A percentile compares a stretch with the other conserved stretches of the same genome.
phyloP scores from a whole-genome alignment of 345 rosid species.

The Brassica nigra region DNA sequence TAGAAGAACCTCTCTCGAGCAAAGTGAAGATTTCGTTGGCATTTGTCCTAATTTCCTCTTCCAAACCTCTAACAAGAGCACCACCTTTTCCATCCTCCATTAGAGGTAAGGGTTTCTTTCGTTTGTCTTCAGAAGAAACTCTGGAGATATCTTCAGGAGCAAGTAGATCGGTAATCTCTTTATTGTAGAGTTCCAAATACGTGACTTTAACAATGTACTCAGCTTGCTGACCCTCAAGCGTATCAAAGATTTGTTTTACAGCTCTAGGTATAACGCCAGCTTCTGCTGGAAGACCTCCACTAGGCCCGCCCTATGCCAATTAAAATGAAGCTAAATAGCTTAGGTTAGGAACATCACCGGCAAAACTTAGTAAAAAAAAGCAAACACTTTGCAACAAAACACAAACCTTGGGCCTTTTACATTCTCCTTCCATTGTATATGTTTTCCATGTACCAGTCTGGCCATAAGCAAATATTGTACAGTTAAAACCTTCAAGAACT shows the following conservation, averaged over 20 bases:
- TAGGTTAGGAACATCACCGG: constrained; percentile 4
- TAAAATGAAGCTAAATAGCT: not conserved
- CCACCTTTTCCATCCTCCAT: constrained; percentile 99
- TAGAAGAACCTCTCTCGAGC: constrained; percentile 95
- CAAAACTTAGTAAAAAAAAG: not conserved
- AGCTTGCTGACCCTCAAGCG: constrained; percentile 98
- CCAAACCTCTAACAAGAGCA: constrained; percentile 95
- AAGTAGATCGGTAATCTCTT: constrained; percentile 96
- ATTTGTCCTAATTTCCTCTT: constrained; percentile 95
- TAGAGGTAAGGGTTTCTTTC: constrained; percentile 85
- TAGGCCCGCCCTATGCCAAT: constrained; percentile 62
- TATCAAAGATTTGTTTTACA: constrained; percentile 93
- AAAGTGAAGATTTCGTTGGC: constrained; percentile 90
- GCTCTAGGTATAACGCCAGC: constrained; percentile 99
- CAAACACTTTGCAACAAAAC: not conserved
- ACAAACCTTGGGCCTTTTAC: constrained; percentile 83
- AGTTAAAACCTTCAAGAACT: constrained; percentile 96
- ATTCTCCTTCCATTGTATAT: constrained; percentile 99
- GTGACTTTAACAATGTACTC: constrained; percentile 99
- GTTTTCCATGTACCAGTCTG: constrained; percentile 99
- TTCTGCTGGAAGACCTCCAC: constrained; percentile 82
- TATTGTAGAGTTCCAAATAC: constrained; percentile 89
- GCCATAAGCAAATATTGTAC: constrained; percentile 98
- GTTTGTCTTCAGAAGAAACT: constrained; percentile 77
- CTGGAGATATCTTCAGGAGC: constrained; percentile 93